These are phyloP conservation scores for Potentilla sterilis DNA, from an alignment of 306 rosid species.

Conservation along the genomic window DNA sequence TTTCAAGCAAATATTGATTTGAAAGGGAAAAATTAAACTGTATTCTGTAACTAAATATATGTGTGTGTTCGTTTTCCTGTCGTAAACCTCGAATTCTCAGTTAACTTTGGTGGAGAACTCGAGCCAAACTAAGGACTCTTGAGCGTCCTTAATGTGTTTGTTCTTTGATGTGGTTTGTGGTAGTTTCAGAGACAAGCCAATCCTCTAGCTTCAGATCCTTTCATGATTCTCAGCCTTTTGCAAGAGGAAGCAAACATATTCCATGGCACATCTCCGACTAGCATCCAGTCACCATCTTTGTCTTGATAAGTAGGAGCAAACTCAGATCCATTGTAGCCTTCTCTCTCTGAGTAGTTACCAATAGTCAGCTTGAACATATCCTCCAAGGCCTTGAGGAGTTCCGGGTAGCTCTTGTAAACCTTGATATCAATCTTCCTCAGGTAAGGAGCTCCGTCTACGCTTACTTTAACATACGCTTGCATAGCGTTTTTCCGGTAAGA, in stretches of 20 bases:
- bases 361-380: constrained; percentile 64
- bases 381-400: constrained; percentile 70
- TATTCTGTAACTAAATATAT: constrained; percentile 6
- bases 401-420: constrained; percentile 57
- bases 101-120: constrained; percentile 7
- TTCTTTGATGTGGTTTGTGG: not conserved
- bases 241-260: constrained; percentile 64
- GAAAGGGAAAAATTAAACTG: not conserved
- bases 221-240: constrained; percentile 63
- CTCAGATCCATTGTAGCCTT: constrained; percentile 65
- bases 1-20: not conserved
- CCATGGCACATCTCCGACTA: constrained; percentile 97
- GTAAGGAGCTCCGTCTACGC: constrained; percentile 88
- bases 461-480: constrained; percentile 66
- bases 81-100: not conserved
- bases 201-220: constrained; percentile 66
- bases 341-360: constrained; percentile 74
- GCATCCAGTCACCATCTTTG: constrained; percentile 94
- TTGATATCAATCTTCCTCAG: constrained; percentile 77
- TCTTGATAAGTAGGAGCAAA: constrained; percentile 80
- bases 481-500: constrained; percentile 57
- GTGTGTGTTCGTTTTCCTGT: not conserved
- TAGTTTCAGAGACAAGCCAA: constrained; percentile 34
- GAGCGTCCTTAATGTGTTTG: not conserved
- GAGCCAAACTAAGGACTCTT: not conserved